Base-by-base conservation (phyloP, 768 basidiomycete species). In the Pilatotrama ljubarskyi region DNA sequence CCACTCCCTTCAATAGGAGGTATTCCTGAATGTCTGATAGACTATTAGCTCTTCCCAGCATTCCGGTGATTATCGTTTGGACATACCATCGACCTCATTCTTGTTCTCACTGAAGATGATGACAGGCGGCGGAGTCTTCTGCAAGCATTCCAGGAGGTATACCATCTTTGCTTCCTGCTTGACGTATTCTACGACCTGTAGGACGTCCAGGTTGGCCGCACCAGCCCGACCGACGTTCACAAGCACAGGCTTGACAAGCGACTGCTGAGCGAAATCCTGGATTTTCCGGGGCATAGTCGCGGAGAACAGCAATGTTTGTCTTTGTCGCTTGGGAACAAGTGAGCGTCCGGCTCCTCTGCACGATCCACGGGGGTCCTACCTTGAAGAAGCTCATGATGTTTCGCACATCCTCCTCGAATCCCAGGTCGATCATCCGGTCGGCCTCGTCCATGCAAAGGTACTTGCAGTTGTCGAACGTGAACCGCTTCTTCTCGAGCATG, bases 131-230 rank as follows among this genome's bases (percentile, higher is more conserved):
- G 97, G 89, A 0, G 97, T 99, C 78, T 98, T 99, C 72, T 98
- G 97, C 62, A 99, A 74, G 72, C 95, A 98, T 74, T 99, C 97
- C 47, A 99, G 79, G 15, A 98, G 82, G 73, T 98, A 99, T 1
- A 99, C 95, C 97, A 98, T 98, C 76, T 99, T 99, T 0, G 97
- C 97, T 75, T 98, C 97, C 71, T 97, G 95, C 76, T 99, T 99
- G 67, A 99, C 97, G 67, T 97, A 98, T 76, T 99, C 97, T 20
- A 98, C 93, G 29, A 98, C 91, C 70, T 95, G 94, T 26, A 98
- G 80, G 2, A 99, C 94, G 70, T 98, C 96, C 72, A 99, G 75
- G 73, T 95, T 96, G 41, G 97, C 97, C 20, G 97, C 97, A 69
- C 97, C 97, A 7, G 97, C 96, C 69, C 97, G 90, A 22, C 97